These are phyloP conservation scores for Trichophyton rubrum DNA, from an alignment of 2,329 filamentous ascomycete species.

Conservation along the genomic window DNA sequence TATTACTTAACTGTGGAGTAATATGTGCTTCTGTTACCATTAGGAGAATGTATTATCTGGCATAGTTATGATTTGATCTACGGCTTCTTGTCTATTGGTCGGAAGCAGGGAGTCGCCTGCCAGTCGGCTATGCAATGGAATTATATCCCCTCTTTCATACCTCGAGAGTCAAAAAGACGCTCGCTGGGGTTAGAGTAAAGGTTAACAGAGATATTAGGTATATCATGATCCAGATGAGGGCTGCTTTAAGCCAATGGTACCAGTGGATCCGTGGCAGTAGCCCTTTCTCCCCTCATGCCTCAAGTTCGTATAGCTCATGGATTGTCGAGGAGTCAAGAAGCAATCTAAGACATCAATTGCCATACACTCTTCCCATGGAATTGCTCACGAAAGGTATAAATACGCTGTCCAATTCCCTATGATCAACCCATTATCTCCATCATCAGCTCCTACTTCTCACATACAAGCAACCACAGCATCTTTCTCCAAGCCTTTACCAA, in stretches of 20 bases:
- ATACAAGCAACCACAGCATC: not conserved
- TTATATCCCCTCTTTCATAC: not conserved
- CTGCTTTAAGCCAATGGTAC: not conserved
- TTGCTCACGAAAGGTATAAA: not conserved
- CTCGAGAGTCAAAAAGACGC: not conserved
- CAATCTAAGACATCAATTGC: not conserved
- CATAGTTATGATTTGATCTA: not conserved
- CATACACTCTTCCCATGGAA: not conserved
- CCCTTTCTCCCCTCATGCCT: not conserved
- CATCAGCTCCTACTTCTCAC: not conserved
- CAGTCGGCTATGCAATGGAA: not conserved
- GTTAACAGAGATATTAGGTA: not conserved
- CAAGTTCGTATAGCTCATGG: not conserved
- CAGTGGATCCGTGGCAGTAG: not conserved
- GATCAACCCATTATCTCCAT: not conserved
- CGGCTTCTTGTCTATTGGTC: not conserved
- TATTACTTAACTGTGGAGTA: not conserved
- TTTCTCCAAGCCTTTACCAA: not conserved
- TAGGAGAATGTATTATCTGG: not conserved
- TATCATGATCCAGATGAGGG: not conserved
- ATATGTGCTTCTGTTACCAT: not conserved
- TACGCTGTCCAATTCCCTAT: not conserved
- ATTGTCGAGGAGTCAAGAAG: not conserved
- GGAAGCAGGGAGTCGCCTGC: not conserved
- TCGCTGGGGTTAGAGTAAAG: not conserved